Percentiles rank a stretch among this genome's conserved stretches.
These are phyloP conservation scores for Sungouiella blattae DNA, from an alignment of 805 yeast species.

Conservation along the genomic window DNA sequence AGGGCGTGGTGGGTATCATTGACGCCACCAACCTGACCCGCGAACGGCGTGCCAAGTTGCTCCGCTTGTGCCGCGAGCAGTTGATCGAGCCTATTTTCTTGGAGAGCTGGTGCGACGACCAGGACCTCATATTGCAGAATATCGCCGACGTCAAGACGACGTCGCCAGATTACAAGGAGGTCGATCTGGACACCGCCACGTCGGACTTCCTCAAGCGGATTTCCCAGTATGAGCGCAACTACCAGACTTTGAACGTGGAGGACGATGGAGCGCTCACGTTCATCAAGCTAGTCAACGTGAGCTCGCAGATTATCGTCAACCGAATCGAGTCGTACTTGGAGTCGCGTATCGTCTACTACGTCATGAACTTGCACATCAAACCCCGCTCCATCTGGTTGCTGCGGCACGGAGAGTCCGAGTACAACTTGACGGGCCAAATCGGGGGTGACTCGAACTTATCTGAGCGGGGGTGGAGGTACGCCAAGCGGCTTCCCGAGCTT, in stretches of 20 bases:
- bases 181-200: conserved; percentile 69
- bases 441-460: conserved; percentile 92
- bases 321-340: conserved; percentile 84
- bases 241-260: conserved; percentile 67
- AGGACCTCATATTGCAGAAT: conserved; percentile 71
- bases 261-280: conserved; percentile 68
- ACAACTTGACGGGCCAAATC: conserved; percentile 87
- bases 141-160: conserved; percentile 83
- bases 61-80: conserved; percentile 57
- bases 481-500: conserved; percentile 73
- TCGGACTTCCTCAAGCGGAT: conserved; percentile 73
- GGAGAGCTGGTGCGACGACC: conserved; percentile 88
- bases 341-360: conserved; percentile 88
- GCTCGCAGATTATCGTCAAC: conserved; percentile 84
- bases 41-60: conserved; percentile 62
- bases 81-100: conserved; percentile 85
- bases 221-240: conserved; percentile 64
- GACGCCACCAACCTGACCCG: conserved; percentile 91
- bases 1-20: conserved; percentile 86
- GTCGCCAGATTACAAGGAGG: conserved; percentile 73
- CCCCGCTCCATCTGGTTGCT: conserved; percentile 92
- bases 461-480: conserved; percentile 80
- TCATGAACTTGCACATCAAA: conserved; percentile 91
- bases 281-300: conserved; percentile 83
- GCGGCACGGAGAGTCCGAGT: conserved; percentile 93